phyloP scores from a whole-genome alignment of 176 grass and related monocot species.

The Ananas comosus region DNA sequence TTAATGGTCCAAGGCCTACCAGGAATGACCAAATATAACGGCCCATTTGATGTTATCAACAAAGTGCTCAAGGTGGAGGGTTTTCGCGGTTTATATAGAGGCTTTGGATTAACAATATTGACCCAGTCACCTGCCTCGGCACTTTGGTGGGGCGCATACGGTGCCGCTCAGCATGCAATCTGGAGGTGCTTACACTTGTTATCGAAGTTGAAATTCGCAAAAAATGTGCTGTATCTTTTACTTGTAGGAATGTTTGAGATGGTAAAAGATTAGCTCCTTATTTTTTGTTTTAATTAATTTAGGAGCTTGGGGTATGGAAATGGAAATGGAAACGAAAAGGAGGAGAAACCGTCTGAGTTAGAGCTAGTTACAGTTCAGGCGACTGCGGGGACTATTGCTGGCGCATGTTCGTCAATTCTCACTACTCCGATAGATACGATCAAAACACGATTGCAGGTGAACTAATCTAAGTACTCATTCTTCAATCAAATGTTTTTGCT shows the following conservation, averaged over 20 bases:
- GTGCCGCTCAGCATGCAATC: conserved; percentile 78
- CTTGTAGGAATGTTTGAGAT: neutral
- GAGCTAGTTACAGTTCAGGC: conserved; percentile 83
- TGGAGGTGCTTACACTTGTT: conserved; percentile 41
- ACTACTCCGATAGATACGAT: conserved; percentile 95
- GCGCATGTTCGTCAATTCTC: conserved; percentile 91
- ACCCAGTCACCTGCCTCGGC: conserved; percentile 89
- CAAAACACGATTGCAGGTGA: conserved; percentile 91
- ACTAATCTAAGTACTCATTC: neutral
- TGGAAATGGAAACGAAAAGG: conserved; percentile 36
- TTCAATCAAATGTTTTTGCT: neutral
- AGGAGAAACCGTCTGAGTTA: conserved; percentile 65
- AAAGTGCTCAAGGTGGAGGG: conserved; percentile 72
- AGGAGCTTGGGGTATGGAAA: conserved; percentile 84
- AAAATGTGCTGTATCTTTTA: neutral
- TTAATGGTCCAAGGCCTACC: conserved; percentile 94
- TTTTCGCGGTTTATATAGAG: conserved; percentile 71
- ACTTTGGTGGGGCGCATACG: conserved; percentile 96
- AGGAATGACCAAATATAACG: conserved; percentile 60
- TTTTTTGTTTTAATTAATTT: conserved; percentile 15
- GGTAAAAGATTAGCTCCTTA: neutral
- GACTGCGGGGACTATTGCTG: conserved; percentile 79
- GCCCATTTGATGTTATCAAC: conserved; percentile 62
- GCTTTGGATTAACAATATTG: conserved; percentile 82
- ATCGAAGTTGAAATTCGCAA: neutral